These are phyloP conservation scores for Blumeria graminis DNA, from an alignment of 2,329 filamentous ascomycete genomes.

Conservation along the genomic window DNA sequence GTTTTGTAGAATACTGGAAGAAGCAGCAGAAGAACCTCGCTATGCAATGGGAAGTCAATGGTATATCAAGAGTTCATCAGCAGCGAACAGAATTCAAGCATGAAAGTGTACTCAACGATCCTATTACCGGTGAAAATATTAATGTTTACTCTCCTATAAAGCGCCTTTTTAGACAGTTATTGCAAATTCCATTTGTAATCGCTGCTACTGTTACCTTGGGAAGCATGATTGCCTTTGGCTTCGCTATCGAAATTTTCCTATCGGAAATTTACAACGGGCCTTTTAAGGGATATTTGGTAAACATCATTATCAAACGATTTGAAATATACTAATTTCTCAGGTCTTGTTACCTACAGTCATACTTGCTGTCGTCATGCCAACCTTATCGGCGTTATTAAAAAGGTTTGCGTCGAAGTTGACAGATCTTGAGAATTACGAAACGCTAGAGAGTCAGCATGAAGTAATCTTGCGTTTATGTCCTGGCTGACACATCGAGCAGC, in stretches of 20 bases:
- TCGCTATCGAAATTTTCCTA: constrained; percentile 87
- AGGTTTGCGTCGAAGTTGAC: constrained; percentile 54
- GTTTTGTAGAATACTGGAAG: constrained; percentile 94
- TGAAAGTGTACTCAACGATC: constrained; percentile 53
- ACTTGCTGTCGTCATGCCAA: constrained; percentile 58
- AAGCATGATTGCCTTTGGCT: constrained; percentile 61
- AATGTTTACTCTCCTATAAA: constrained; percentile 36
- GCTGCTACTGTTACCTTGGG: constrained; percentile 50
- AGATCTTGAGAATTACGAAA: constrained; percentile 79
- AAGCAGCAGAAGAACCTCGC: constrained; percentile 71
- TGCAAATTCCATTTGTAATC: constrained; percentile 54
- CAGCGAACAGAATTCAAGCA: constrained; percentile 56
- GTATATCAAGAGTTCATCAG: constrained; percentile 59
- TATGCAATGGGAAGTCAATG: constrained; percentile 70
- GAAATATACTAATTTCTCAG: constrained; percentile 19
- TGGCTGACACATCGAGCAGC: constrained; percentile 19
- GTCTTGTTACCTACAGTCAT: constrained; percentile 74
- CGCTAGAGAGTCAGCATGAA: constrained; percentile 32
- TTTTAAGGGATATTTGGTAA: constrained; percentile 59
- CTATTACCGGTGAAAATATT: constrained; percentile 42
- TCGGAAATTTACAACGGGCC: constrained; percentile 81
- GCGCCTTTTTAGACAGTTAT: constrained; percentile 35
- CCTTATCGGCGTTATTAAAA: constrained; percentile 53
- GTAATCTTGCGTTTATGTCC: not conserved
- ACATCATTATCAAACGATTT: constrained; percentile 12